phyloP scores from a whole-genome alignment of 768 basidiomycete species.

The Naganishia kalamii region DNA sequence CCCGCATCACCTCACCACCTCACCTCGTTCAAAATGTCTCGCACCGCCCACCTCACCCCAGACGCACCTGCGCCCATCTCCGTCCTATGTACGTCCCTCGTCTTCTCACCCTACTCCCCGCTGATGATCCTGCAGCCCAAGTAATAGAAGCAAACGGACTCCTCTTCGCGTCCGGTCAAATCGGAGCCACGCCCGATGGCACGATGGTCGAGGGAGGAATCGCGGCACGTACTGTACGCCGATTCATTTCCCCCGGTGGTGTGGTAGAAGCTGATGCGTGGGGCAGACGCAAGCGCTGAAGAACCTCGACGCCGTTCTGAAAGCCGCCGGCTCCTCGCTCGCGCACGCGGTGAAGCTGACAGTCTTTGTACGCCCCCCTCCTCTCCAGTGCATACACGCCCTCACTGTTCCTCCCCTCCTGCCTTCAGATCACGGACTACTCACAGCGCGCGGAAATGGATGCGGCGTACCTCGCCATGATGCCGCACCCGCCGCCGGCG shows the following conservation, averaged over 20 bases:
- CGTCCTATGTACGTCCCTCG: neutral
- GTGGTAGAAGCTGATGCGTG: neutral
- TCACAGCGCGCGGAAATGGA: neutral
- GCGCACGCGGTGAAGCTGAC: slow-evolving; percentile 42
- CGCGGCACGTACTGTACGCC: neutral
- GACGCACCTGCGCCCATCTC: neutral
- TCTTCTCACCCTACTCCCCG: neutral
- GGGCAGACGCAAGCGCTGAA: slow-evolving; percentile 2
- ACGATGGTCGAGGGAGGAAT: slow-evolving; percentile 25
- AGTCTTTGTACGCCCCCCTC: slow-evolving; percentile 28
- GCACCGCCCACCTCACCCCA: neutral
- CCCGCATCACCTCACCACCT: no score
- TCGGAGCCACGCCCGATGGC: slow-evolving; percentile 23
- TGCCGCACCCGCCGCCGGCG: slow-evolving; percentile 44
- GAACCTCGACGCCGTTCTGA: slow-evolving; percentile 43
- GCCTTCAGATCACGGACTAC: slow-evolving; percentile 32
- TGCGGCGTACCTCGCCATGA: slow-evolving; percentile 24
- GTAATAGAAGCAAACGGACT: slow-evolving; percentile 28
- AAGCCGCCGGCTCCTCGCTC: slow-evolving; percentile 35
- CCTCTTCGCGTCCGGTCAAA: slow-evolving; percentile 27
- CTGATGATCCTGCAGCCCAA: slow-evolving; percentile 15
- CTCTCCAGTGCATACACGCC: neutral
- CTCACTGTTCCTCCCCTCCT: neutral
- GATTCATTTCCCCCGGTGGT: neutral
- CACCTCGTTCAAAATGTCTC: no score